Evolutionary conservation across 139 green algal species (phyloP).

Genomic region (Ettlia oleoabundans): DNA sequence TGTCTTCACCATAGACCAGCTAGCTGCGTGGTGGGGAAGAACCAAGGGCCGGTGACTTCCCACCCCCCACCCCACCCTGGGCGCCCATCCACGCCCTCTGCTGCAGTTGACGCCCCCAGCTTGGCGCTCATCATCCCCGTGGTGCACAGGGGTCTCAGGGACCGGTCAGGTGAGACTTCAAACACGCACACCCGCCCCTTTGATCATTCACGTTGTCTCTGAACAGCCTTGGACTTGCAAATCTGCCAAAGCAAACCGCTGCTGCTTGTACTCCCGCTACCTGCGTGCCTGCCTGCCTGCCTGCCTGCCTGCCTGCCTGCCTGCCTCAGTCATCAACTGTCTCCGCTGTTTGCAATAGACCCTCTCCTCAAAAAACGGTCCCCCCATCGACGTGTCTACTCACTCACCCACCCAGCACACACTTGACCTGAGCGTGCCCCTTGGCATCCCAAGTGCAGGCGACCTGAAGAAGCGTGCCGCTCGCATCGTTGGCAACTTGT

Average conservation of each 20-base stretch:
- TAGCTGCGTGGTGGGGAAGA: no score
- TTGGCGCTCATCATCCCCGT: conserved; percentile 94
- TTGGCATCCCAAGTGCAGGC: conserved; percentile 37
- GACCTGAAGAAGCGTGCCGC: conserved; percentile 95
- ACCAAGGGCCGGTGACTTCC: background rate
- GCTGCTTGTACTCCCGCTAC: no score
- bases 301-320: background rate
- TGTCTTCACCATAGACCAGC: no score
- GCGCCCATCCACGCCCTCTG: background rate
- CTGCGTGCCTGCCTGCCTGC: no score
- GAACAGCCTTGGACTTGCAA: no score
- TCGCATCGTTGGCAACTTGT: conserved; percentile 96
- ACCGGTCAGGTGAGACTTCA: conserved; percentile 59
- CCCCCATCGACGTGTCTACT: background rate
- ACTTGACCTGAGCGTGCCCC: no score
- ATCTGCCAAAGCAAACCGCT: no score
- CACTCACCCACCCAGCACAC: background rate
- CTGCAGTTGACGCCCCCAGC: conserved; percentile 9
- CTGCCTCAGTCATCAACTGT: background rate
- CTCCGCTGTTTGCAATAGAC: background rate
- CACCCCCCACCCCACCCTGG: background rate
- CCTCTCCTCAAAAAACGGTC: background rate
- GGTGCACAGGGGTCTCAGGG: conserved; percentile 86
- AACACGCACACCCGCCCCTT: background rate
- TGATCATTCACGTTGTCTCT: no score